phyloP scores from a whole-genome alignment of 208 protist species.

The Crithidia thermophila region DNA sequence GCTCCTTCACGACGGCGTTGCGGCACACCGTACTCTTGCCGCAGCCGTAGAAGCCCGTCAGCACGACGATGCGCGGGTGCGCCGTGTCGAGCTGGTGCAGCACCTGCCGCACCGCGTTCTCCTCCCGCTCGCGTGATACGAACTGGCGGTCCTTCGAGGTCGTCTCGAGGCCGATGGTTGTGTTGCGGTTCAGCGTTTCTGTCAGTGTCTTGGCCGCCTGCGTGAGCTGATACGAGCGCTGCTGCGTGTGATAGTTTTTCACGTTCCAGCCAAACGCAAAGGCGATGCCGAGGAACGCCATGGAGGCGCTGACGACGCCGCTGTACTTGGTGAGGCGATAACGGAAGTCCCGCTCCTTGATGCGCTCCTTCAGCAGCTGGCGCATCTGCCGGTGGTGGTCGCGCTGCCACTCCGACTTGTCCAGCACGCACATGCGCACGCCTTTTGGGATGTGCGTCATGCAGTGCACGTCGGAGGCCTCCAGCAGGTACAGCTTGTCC shows the following conservation, averaged over 20 bases:
- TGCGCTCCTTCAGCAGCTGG: slow-evolving; percentile 61
- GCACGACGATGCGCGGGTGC: slow-evolving; percentile 70
- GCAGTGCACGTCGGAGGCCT: slow-evolving; percentile 73
- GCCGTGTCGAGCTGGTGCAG: slow-evolving; percentile 62
- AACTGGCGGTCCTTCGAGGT: slow-evolving; percentile 24
- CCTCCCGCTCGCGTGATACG: slow-evolving; percentile 55
- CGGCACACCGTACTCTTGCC: slow-evolving; percentile 72
- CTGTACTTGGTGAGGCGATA: slow-evolving; percentile 78
- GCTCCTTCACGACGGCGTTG: slow-evolving; percentile 57
- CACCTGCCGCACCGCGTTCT: slow-evolving; percentile 56
- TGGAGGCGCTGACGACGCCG: slow-evolving; percentile 63
- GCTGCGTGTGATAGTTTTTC: slow-evolving; percentile 58
- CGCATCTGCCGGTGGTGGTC: slow-evolving; percentile 72
- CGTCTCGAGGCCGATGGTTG: background rate
- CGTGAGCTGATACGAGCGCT: slow-evolving; percentile 51
- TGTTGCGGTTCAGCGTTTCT: slow-evolving; percentile 27
- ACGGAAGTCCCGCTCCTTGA: slow-evolving; percentile 71
- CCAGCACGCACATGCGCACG: slow-evolving; percentile 65
- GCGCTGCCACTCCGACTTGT: slow-evolving; percentile 71
- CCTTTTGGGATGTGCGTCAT: slow-evolving; percentile 58
- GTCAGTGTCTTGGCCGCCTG: slow-evolving; percentile 60
- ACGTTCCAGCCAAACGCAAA: slow-evolving; percentile 71
- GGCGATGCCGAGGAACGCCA: slow-evolving; percentile 64
- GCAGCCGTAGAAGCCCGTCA: slow-evolving; percentile 69
- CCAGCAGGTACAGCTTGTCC: slow-evolving; percentile 80